Evolutionary conservation across 139 green algal species (phyloP), one percentile per base, ranked within the genome.

Genomic region (Chlorella vulgaris): DNA sequence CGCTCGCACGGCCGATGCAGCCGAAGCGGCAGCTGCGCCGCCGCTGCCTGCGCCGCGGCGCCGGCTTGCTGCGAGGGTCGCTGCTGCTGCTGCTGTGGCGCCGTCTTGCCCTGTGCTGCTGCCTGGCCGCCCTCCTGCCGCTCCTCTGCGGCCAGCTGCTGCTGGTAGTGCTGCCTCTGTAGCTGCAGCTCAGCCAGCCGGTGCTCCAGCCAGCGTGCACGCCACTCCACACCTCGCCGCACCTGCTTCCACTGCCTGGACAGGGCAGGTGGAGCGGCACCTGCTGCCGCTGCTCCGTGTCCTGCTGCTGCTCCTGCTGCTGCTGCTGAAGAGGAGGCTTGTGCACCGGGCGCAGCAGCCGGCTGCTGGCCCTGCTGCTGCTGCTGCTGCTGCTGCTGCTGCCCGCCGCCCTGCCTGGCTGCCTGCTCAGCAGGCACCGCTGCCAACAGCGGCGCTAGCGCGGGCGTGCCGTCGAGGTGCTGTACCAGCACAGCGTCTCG

Each of bases 131-230:
- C 60, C 2, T 38, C n/a, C 29, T 74, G 75, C 29, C 39, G 35
- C 10, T 26, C 74, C 33, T 73, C 39, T 19, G 80, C 65, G 6
- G 47, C 70, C 51, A 78, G 66, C 77, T 68, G 40, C 33, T 29
- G 39, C 33, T 73, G 5, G 53, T 83, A 88, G 15, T 65, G 82
- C 60, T 60, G 40, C 40, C 39, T 26, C 80, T 88, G 81, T 31
- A 66, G 67, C 21, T 65, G 29, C 68, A 90, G 68, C 81, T 89
- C 86, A 24, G 36, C 31, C 43, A 89, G 10, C n/a, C 88, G 77
- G 51, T 86, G 76, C 71, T 88, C 55, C 76, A 91, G 71, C 86
- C 86, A 91, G 35, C 82, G 86, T 2, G 65, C 28, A 8, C 86
- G 83, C 86, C 88, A 91, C 84, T 88, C 81, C 51, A 82, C 53